phyloP scores from a whole-genome alignment of 371 early-diverging fungal species.

The Choanephora cucurbitarum region DNA sequence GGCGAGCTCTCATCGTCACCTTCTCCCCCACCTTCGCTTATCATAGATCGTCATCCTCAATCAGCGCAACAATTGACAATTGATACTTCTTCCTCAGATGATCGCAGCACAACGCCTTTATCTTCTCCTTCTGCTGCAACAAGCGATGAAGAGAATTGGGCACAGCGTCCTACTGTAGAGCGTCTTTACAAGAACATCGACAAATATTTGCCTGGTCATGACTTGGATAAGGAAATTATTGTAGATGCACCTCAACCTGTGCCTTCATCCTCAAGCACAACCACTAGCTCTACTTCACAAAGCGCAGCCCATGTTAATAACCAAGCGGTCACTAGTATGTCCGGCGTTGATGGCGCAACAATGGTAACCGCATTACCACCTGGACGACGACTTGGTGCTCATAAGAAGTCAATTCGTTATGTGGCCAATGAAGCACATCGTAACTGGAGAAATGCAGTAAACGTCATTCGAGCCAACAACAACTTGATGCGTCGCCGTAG shows the following conservation, averaged over 20 bases:
- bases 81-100: slow-evolving; percentile 12
- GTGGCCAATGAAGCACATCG: slow-evolving; percentile 55
- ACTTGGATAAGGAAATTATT: slow-evolving; percentile 79
- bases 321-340: slow-evolving; percentile 2
- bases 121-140: slow-evolving; percentile 17
- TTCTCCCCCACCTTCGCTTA: too few species aligned
- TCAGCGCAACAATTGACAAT: slow-evolving; percentile 6
- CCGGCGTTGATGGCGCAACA: slow-evolving; percentile 9
- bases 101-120: slow-evolving; percentile 3
- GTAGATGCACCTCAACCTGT: slow-evolving; percentile 36
- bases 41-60: slow-evolving; percentile 1
- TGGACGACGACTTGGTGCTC: slow-evolving; percentile 37
- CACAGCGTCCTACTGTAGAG: slow-evolving; percentile 74
- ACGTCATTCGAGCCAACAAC: slow-evolving; percentile 37
- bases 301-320: neutral
- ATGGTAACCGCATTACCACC: slow-evolving; percentile 24
- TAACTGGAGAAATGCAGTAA: slow-evolving; percentile 43
- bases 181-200: slow-evolving; percentile 74
- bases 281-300: neutral
- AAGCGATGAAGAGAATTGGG: slow-evolving; percentile 54
- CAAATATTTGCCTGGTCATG: slow-evolving; percentile 78
- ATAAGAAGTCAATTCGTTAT: slow-evolving; percentile 63
- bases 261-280: neutral
- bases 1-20: too few species aligned
- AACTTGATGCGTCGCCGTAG: slow-evolving; percentile 51